A percentile compares a stretch with the other conserved stretches of the same genome.
Evolutionary conservation across 108 stramenopile genomes (phyloP).

Genomic region (Seminavis robusta): DNA sequence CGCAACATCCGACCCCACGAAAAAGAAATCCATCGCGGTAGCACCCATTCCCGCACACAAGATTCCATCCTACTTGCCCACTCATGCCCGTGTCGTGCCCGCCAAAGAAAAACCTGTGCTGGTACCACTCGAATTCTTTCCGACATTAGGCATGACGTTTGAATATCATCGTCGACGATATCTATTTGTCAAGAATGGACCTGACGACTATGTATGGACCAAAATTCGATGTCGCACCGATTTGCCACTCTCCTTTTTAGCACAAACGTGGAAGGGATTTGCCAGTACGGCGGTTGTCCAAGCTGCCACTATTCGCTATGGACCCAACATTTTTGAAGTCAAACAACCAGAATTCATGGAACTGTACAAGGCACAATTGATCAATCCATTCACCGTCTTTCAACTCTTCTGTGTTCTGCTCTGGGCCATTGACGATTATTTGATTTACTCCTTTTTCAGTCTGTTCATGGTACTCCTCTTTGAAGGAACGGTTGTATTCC

Average conservation of each 20-base stretch:
- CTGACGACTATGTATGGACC: slow-evolving; percentile 44
- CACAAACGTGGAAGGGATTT: slow-evolving; percentile 75
- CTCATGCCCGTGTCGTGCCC: slow-evolving; percentile 72
- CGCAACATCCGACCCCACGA: too few species aligned
- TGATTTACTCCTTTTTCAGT: slow-evolving; percentile 89
- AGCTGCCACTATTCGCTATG: slow-evolving; percentile 82
- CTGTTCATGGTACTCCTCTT: slow-evolving; percentile 92
- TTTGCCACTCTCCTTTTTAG: slow-evolving; percentile 64
- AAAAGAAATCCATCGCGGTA: slow-evolving; percentile 5
- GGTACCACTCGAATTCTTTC: slow-evolving; percentile 60
- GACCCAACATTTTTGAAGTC: slow-evolving; percentile 85
- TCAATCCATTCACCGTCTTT: slow-evolving; percentile 92
- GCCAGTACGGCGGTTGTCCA: slow-evolving; percentile 47
- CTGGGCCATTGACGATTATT: slow-evolving; percentile 96
- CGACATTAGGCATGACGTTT: slow-evolving; percentile 82
- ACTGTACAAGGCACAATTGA: slow-evolving; percentile 91
- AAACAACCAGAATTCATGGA: slow-evolving; percentile 87
- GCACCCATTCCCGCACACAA: slow-evolving; percentile 18
- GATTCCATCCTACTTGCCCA: slow-evolving; percentile 58
- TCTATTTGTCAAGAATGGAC: slow-evolving; percentile 40
- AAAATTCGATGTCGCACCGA: slow-evolving; percentile 89
- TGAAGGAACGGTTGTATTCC: slow-evolving; percentile 92
- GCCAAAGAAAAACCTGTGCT: slow-evolving; percentile 66
- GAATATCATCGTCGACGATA: slow-evolving; percentile 93
- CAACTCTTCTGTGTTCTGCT: slow-evolving; percentile 89